Evolutionary conservation across 805 yeast genomes (phyloP), one percentile per base, ranked within the genome.

Genomic region (Starmerella bombicola): DNA sequence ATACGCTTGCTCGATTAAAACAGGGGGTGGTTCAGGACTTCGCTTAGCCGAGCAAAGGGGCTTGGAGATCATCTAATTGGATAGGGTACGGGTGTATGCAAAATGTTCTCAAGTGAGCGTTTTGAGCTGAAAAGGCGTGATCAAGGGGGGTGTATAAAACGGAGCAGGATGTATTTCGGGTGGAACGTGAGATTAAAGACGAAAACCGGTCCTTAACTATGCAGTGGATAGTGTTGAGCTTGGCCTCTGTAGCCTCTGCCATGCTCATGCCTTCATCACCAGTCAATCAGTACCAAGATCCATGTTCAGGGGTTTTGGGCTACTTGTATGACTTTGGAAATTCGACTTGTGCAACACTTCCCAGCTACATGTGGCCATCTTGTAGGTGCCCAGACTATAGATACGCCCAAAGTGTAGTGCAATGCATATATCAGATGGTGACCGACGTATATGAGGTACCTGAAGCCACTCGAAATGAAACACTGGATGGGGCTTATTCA

Each of bases 231-330:
- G 13, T 8, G 5, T 19, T 16, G n/a, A 12, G 24, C 20, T 20
- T 41, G 20, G 9, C 25, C 25, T 4, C 37, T 24, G 30, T 25
- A 18, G 37, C 21, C 12, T 23, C 33, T 17, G 40, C 43, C 31
- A 41, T 41, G 45, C 37, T 41, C 17, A 34, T 33, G 42, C 28
- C 29, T 13, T 33, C 31, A 42, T 30, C 20, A 13, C 39, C 44
- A 4, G n/a, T 15, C 9, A 38, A 41, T 23, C 49, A 49, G 1
- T 23, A 30, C 21, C 38, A 29, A 19, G 10, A 33, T 5, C 30
- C 40, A 4, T 45, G 47, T 38, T 12, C 33, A 3, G 41, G 45
- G 10, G 17, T 25, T 5, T 9, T 38, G 5, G 40, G 30, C 24
- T n/a, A n/a, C n/a, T 19, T 39, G 29, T 45, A 42, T 16, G 33